Conservation (phyloP, 1,284 basidiomycete species). For the Abortiporus biennis region DNA sequence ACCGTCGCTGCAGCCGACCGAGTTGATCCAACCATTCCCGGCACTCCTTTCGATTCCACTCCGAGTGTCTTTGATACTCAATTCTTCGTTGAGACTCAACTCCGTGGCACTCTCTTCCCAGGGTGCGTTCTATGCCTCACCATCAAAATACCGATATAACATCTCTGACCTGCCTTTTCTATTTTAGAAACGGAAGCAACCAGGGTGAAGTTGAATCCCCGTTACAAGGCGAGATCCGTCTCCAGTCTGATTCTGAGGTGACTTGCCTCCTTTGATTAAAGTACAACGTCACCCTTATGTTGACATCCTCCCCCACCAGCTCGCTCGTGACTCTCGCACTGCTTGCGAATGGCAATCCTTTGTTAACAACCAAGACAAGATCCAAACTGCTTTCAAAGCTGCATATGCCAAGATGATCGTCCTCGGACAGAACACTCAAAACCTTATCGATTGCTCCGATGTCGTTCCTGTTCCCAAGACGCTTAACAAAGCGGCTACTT, state of each 20-base stretch:
- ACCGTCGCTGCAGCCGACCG: slow-evolving; percentile 22
- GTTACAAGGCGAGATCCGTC: slow-evolving; percentile 23
- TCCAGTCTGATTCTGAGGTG: slow-evolving; percentile 24
- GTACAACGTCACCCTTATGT: not conserved
- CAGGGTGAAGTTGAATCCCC: slow-evolving; percentile 23
- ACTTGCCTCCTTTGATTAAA: too few relatives aligned
- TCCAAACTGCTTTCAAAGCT: slow-evolving; percentile 21
- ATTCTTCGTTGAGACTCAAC: slow-evolving; percentile 21
- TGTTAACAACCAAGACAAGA: slow-evolving; percentile 22
- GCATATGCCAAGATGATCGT: slow-evolving; percentile 25
- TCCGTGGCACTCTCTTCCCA: slow-evolving; percentile 24
- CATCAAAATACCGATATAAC: not conserved
- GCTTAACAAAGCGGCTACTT: slow-evolving; percentile 17
- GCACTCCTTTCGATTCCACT: slow-evolving; percentile 23
- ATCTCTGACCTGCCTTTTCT: too few relatives aligned
- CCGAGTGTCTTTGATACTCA: slow-evolving; percentile 21
- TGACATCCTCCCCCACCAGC: slow-evolving; percentile 2
- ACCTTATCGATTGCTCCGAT: slow-evolving; percentile 19
- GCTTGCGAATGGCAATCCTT: slow-evolving; percentile 22
- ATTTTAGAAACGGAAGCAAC: slow-evolving; percentile 13
- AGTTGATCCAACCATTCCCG: slow-evolving; percentile 19
- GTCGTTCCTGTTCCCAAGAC: slow-evolving; percentile 24
- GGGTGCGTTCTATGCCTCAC: slow-evolving; percentile 12
- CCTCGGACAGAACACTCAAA: slow-evolving; percentile 20
- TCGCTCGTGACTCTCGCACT: slow-evolving; percentile 21